Evolutionary conservation across 768 basidiomycete genomes (phyloP).

Genomic region (Russula brevipes): DNA sequence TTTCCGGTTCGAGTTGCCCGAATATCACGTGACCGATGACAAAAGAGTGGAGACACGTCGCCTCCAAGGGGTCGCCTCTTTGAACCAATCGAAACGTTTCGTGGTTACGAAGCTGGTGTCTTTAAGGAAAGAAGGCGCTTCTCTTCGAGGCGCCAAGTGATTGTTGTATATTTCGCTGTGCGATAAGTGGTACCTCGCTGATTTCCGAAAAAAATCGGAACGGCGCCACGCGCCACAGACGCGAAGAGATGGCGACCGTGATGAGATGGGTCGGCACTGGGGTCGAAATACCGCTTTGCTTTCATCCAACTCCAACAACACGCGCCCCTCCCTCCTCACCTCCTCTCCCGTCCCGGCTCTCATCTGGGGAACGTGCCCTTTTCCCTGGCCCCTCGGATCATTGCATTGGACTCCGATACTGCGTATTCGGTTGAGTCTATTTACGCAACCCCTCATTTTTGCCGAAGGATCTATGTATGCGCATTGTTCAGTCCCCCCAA

Average conservation of each 20-base stretch:
- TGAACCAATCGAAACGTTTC: too few species aligned
- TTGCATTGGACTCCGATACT: conserved; percentile 2
- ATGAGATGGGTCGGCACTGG: not conserved
- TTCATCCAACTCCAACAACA: conserved; percentile 12
- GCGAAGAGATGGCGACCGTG: conserved; percentile 10
- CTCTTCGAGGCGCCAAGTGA: not conserved
- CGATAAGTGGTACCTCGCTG: not conserved
- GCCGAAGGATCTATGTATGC: conserved; percentile 11
- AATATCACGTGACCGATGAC: not conserved
- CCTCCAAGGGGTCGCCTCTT: too few species aligned
- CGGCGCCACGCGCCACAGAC: conserved; percentile 20
- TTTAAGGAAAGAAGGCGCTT: not conserved
- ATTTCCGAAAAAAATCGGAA: conserved; percentile 10
- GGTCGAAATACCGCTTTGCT: not conserved
- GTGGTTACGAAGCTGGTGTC: not conserved
- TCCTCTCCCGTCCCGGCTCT: not conserved
- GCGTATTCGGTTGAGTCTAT: conserved; percentile 13
- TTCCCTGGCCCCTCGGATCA: too few species aligned
- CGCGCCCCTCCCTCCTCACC: not conserved
- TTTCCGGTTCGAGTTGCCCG: too few species aligned
- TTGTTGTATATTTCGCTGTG: too few species aligned
- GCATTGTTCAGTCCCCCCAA: not conserved
- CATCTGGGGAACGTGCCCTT: not conserved
- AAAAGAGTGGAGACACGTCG: not conserved
- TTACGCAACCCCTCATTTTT: not conserved